Base-by-base conservation (phyloP, 192 early-diverging fungal species). In the Umbelopsis isabellina region DNA sequence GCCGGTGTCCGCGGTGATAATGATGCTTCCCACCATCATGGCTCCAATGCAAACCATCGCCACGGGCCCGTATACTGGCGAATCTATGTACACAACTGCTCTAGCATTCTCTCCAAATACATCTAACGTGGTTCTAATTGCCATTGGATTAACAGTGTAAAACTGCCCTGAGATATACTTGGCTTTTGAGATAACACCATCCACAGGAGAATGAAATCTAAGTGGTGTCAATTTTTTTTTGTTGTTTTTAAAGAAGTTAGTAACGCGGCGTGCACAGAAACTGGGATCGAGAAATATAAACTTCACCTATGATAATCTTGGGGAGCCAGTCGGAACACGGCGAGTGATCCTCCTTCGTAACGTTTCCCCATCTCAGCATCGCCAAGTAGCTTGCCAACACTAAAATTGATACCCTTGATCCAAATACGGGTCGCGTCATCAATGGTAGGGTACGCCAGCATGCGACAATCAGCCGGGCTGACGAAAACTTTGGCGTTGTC, bases 91-190 rank as follows among this genome's bases (percentile, higher is more conserved):
- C 9, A 85, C 88, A 18, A 95, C 81, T 23, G 82, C 72, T 13
- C 93, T 83, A 11, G 85, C 84, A 75, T 95, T 95, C 65, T 93
- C 92, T 1, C 91, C 89, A 68, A 88, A 95, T 21, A 95, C 93
- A 78, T 95, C 91, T 44, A 90, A 61, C 4, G 75, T 76, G 18
- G 83, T 87, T 48, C 90, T 79, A 66, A 95, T 87, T 11, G 91
- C 90, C 90, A 95, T 93, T 2, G 91, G 92, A 77, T 93, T 94
- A 22, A 94, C 91, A 0, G 93, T 95, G 69, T 89, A 95, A 73
- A 91, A 94, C 8, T 85, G 79, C 0, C 93, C 91, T 33, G 78
- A 66, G 12, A 95, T 84, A 41, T 51, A 52, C 16, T 78, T 81
- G 9, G 83, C 80, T 33, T 84, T 74, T 21, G 82, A 81, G 15